phyloP scores from a whole-genome alignment of 1,284 basidiomycete genomes.

The Athelia psychrophila region DNA sequence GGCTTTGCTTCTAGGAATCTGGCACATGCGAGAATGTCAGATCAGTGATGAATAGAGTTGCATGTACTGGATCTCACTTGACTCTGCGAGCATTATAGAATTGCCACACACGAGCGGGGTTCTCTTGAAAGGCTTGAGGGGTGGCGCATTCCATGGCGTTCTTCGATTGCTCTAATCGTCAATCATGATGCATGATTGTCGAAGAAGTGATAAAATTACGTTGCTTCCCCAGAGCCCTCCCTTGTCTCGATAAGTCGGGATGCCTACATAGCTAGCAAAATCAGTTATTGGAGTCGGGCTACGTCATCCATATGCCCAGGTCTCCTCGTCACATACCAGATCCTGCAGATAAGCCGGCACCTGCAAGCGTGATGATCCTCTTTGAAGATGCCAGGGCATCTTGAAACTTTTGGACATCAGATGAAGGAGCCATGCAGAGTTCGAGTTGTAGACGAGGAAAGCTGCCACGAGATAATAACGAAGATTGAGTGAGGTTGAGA shows the following conservation, averaged over 20 bases:
- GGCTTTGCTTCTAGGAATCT: conserved; percentile 48
- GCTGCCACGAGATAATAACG: not conserved
- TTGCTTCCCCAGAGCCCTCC: conserved; percentile 62
- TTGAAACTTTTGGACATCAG: not conserved
- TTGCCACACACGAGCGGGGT: conserved; percentile 59
- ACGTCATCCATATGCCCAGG: not conserved
- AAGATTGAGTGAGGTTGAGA: not conserved
- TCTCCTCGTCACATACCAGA: conserved; percentile 41
- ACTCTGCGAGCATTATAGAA: conserved; percentile 62
- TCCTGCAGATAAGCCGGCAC: conserved; percentile 57
- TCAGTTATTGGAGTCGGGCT: too few relatives aligned
- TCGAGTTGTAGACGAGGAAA: not conserved
- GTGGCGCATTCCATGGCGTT: conserved; percentile 56
- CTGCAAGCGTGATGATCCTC: conserved; percentile 51
- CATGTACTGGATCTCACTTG: conserved; percentile 32
- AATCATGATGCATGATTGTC: not conserved
- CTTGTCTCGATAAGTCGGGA: conserved; percentile 58
- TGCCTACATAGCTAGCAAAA: conserved; percentile 39
- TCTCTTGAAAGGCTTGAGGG: conserved; percentile 49
- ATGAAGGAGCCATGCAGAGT: not conserved
- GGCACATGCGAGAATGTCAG: conserved; percentile 1
- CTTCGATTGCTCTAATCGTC: too few relatives aligned
- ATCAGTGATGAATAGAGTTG: not conserved
- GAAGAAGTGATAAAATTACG: not conserved
- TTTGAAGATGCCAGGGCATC: conserved; percentile 18